A percentile compares a stretch with the other conserved stretches of the same genome.
Conservation (phyloP, 257 asterid genomes). For the Handroanthus guayacan region DNA sequence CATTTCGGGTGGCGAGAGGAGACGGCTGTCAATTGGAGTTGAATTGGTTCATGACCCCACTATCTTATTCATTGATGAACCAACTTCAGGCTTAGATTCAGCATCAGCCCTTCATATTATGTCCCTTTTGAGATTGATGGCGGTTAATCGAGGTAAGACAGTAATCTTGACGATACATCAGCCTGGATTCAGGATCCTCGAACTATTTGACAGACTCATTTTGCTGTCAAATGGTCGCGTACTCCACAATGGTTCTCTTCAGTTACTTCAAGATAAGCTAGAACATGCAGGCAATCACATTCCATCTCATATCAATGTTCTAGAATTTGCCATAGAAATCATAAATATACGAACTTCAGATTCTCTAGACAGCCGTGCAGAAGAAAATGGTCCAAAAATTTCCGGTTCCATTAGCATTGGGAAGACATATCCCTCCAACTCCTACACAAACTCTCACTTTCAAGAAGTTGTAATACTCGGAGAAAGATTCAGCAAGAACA, state of each 20-base stretch:
- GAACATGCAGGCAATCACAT: conserved; percentile 49
- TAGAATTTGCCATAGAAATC: conserved; percentile 78
- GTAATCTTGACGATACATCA: conserved; percentile 83
- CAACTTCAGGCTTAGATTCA: conserved; percentile 90
- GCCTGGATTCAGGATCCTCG: conserved; percentile 82
- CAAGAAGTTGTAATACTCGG: conserved; percentile 62
- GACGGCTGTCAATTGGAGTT: conserved; percentile 86
- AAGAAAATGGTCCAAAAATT: no score
- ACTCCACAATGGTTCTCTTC: conserved; percentile 66
- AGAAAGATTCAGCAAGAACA: conserved; percentile 71
- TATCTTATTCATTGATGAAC: conserved; percentile 76
- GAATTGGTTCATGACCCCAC: conserved; percentile 81
- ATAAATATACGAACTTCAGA: conserved; percentile 46
- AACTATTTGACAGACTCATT: conserved; percentile 69
- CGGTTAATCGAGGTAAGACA: conserved; percentile 54
- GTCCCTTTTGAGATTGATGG: conserved; percentile 62
- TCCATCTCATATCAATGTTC: conserved; percentile 73
- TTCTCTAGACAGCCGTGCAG: neutral
- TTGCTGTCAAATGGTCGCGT: conserved; percentile 67
- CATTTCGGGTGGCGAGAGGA: conserved; percentile 86
- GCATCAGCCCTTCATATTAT: conserved; percentile 77
- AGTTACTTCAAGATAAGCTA: conserved; percentile 57
- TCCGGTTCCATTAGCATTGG: no score
- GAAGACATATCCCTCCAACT: neutral
- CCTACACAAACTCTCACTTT: conserved; percentile 52